Percentiles rank a stretch among this genome's conserved stretches.
Evolutionary conservation across 164 flowering plant species (phyloP).

Genomic region (Annona squamosa): DNA sequence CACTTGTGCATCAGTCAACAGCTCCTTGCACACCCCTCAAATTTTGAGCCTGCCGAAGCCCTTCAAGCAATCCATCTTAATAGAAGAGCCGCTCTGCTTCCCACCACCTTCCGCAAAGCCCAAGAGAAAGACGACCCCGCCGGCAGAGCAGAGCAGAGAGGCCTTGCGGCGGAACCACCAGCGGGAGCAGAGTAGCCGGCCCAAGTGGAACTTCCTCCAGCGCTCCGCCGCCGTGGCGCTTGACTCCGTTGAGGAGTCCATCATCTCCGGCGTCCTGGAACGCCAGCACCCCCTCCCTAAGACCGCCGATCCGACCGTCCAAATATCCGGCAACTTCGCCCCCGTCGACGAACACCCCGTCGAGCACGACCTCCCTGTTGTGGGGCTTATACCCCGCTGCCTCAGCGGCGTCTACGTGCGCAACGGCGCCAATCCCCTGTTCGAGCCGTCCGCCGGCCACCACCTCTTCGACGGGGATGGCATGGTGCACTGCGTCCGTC

Average conservation of each 20-base stretch:
- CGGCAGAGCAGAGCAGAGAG: background rate
- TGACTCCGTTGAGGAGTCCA: conserved; percentile 39
- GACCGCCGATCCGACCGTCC: conserved; percentile 72
- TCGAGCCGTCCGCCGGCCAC: conserved; percentile 71
- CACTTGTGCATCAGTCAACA: conserved; percentile 1
- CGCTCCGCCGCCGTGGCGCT: conserved; percentile 51
- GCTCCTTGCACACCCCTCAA: conserved; percentile 18
- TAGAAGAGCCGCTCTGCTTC: background rate
- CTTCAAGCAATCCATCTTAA: background rate
- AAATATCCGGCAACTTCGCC: conserved; percentile 75
- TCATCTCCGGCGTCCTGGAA: conserved; percentile 35
- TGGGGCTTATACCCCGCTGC: conserved; percentile 56
- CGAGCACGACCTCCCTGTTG: conserved; percentile 32
- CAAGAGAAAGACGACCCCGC: conserved; percentile 1
- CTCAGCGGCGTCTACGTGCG: conserved; percentile 70
- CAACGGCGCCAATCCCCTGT: conserved; percentile 87
- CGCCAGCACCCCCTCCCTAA: conserved; percentile 52
- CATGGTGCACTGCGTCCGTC: conserved; percentile 69
- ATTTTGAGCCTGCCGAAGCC: conserved; percentile 26
- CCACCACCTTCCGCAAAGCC: background rate
- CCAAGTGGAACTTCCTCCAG: conserved; percentile 54
- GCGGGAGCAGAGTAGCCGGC: background rate
- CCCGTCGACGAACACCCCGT: conserved; percentile 74
- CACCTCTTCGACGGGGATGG: conserved; percentile 96
- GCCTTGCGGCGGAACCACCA: background rate